phyloP scores from a whole-genome alignment of 176 grass and related monocot species.

The Guadua angustifolia region DNA sequence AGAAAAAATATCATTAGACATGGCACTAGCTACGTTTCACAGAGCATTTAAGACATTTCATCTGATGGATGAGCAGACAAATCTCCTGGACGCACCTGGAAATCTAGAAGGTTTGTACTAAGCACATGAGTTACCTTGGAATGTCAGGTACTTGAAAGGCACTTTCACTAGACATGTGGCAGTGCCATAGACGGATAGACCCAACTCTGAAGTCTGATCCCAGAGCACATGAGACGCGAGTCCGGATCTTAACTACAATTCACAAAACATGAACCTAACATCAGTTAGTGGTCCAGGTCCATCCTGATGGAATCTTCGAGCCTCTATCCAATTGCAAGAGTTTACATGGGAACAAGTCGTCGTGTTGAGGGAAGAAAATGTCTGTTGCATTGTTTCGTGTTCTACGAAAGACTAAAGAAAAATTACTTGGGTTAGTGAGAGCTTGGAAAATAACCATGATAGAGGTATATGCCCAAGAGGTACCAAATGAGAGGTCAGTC shows the following conservation, averaged over 20 bases:
- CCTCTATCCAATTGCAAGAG: constrained; percentile 6
- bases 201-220: constrained; percentile 17
- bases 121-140: constrained; percentile 2
- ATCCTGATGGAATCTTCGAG: constrained; percentile 5
- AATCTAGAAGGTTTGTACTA: constrained; percentile 28
- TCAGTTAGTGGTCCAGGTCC: constrained; percentile 18
- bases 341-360: constrained; percentile 33
- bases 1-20: neutral
- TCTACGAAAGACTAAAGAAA: neutral
- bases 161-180: constrained; percentile 37
- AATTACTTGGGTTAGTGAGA: neutral
- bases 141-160: neutral
- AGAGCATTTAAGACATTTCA: no score
- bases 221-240: constrained; percentile 33
- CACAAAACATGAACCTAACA: neutral
- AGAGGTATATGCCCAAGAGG: neutral
- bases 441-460: neutral
- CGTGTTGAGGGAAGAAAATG: neutral
- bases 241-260: neutral
- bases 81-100: neutral
- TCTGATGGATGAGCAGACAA: no score
- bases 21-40: neutral
- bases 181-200: constrained; percentile 8
- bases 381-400: constrained; percentile 10
- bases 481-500: no score